Conservation (phyloP, 73 alveolate genomes). For the Breviolum minutum region DNA sequence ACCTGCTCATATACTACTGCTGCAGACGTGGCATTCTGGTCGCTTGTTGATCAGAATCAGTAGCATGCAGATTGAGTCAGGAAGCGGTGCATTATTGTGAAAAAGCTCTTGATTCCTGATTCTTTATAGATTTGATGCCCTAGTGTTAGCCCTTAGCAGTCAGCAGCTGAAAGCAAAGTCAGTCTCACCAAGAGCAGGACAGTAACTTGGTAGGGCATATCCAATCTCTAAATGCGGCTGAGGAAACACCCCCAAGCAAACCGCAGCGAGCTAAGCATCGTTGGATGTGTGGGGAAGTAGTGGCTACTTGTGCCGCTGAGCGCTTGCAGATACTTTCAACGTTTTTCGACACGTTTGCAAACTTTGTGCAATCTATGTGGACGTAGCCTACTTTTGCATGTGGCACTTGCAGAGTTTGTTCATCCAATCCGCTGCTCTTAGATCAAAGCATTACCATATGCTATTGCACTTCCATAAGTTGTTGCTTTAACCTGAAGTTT, state of each 20-base stretch:
- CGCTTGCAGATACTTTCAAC: too few species aligned
- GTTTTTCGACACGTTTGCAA: too few species aligned
- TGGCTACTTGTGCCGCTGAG: too few species aligned
- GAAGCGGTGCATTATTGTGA: not conserved
- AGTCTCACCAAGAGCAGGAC: too few species aligned
- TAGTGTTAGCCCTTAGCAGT: too few species aligned
- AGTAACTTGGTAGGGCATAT: not conserved
- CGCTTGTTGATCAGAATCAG: too few species aligned
- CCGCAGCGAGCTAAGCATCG: not conserved
- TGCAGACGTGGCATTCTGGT: too few species aligned
- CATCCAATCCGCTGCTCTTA: not conserved
- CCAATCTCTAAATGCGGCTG: not conserved
- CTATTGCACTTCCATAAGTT: not conserved
- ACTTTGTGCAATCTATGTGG: not conserved
- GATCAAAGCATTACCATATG: not conserved
- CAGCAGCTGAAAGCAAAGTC: too few species aligned
- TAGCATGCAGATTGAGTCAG: not conserved
- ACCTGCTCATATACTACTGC: too few species aligned
- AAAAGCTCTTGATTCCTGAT: not conserved
- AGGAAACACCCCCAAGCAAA: slow-evolving; percentile 49
- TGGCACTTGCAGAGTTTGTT: not conserved
- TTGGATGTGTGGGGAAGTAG: too few species aligned
- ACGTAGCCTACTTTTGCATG: not conserved
- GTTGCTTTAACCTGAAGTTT: not conserved
- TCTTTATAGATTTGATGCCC: too few species aligned